Conservation (phyloP, 306 rosid genomes). For the Astragalus glycyphyllos region DNA sequence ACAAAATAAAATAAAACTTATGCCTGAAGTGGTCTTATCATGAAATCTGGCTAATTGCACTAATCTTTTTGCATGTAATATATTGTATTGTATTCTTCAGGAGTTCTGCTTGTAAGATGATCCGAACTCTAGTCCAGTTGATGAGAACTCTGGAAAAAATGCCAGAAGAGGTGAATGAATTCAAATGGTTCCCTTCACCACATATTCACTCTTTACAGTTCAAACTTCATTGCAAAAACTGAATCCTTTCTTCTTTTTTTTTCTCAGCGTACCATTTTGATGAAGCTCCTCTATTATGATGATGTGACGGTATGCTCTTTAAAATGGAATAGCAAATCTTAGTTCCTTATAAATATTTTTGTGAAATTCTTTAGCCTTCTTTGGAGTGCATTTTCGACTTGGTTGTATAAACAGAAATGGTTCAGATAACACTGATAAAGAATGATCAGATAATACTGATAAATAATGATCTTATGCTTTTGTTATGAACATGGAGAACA, state of each 20-base stretch:
- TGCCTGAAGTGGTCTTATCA: neutral
- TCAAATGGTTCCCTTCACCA: constrained; percentile 29
- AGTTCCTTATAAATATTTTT: constrained; percentile 7
- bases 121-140: constrained; percentile 90
- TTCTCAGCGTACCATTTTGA: constrained; percentile 86
- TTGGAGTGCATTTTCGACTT: constrained; percentile 7
- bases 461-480: constrained; percentile 23
- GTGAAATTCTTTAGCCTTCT: constrained; percentile 1
- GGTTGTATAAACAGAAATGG: constrained; percentile 24
- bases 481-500: constrained; percentile 27
- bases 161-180: constrained; percentile 85
- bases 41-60: neutral
- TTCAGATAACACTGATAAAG: constrained; percentile 28
- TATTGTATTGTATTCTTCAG: constrained; percentile 54
- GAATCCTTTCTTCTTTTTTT: constrained; percentile 48
- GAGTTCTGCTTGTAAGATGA: constrained; percentile 99
- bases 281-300: constrained; percentile 92
- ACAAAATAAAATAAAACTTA: constrained; percentile 17
- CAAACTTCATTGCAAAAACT: constrained; percentile 9
- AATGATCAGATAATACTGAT: constrained; percentile 35
- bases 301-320: constrained; percentile 75
- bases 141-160: constrained; percentile 97
- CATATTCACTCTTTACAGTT: constrained; percentile 14
- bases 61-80: constrained; percentile 30
- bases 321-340: constrained; percentile 15